Conservation (phyloP, 2,329 filamentous ascomycete genomes). For the Fusarium irregulare region DNA sequence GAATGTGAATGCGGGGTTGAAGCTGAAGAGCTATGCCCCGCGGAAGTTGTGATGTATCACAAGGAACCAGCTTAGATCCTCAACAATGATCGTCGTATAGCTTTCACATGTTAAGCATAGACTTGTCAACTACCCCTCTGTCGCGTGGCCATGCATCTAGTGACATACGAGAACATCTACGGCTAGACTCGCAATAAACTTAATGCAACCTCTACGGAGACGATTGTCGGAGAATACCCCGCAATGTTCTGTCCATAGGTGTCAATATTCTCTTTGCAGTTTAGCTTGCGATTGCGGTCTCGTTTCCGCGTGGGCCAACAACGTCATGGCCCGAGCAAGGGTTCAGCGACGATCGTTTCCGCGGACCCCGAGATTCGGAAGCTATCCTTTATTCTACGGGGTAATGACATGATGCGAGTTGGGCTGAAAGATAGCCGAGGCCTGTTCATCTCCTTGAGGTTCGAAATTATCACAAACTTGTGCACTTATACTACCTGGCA, state of each 20-base stretch:
- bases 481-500: not conserved
- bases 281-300: constrained; percentile 33
- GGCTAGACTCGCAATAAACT: not conserved
- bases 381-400: not conserved
- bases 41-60: not conserved
- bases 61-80: not conserved
- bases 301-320: not conserved
- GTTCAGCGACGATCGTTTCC: not conserved
- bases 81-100: not conserved
- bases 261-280: constrained; percentile 2
- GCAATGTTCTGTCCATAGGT: not conserved
- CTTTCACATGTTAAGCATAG: constrained; percentile 18
- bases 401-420: not conserved
- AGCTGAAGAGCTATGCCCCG: not conserved
- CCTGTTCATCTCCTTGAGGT: not conserved
- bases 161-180: not conserved
- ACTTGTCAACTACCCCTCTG: not conserved
- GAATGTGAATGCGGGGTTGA: constrained; percentile 14
- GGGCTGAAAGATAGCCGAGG: not conserved
- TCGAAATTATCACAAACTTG: not conserved
- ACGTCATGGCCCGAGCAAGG: constrained; percentile 3
- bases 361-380: not conserved
- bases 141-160: constrained; percentile 17
- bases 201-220: not conserved
- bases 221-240: constrained; percentile 24